Evolutionary conservation across 495 filamentous ascomycete species (phyloP), one percentile per base, ranked within the genome.

Genomic region (Annulohypoxylon stygium): DNA sequence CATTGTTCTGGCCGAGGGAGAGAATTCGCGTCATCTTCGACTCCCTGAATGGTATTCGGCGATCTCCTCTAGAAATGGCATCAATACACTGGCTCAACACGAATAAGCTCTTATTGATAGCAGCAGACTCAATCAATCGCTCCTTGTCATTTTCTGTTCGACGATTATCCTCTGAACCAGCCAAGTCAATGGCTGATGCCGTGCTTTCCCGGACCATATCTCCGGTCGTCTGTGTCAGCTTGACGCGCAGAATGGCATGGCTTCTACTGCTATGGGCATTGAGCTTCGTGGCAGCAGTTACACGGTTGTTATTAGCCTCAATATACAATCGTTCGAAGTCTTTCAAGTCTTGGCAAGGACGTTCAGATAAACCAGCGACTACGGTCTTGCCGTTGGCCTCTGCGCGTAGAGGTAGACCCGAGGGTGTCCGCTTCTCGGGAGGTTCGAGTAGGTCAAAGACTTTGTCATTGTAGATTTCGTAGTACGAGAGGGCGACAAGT

Each of bases 381-480:
- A 97, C 88, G 0, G 96, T 97, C 82, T 97, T 98, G 58, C 94
- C 93, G 71, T 93, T 92, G 66, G 91, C 90, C 70, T 98, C 94
- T 37, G 77, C 83, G n/a, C 96, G 88, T 1, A 99, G 87, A 3
- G 93, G 93, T 39, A 99, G 83, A 0, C 96, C 96, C 0, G 94
- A 88, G 2, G 92, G 80, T 0, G 94, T 95, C 12, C 96, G 90
- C 82, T 95, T 97, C 76, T 98, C 95, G 2, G 93, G 93, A 0
- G 95, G 81, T 78, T 97, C 93, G 67, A 99, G 95, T 30, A 99
- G 82, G 78, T 99, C 96, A 75, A 90, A 97, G 5, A 99, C 95
- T 79, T 93, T 94, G 80, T 96, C 93, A 78, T 98, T 98, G 82
- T 99, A 99, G 61, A 99, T 98, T 76, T 99, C 96, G 82, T 97